These are phyloP conservation scores for Colletotrichum sp. DNA, from an alignment of 2,329 filamentous ascomycete genomes.

Conservation along the genomic window DNA sequence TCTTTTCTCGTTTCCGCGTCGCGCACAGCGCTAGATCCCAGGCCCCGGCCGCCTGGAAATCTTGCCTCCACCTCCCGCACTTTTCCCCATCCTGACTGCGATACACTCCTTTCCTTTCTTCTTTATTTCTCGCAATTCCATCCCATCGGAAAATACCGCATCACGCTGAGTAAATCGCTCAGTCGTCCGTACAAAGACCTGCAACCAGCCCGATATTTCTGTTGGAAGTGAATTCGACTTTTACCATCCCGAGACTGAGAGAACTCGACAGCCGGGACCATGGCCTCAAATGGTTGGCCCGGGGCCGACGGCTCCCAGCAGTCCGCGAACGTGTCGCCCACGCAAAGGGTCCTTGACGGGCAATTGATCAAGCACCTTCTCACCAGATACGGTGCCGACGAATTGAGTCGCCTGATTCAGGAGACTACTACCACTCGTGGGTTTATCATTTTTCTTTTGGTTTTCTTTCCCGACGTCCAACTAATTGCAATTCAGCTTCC, in stretches of 20 bases:
- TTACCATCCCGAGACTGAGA: background rate
- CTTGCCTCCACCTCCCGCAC: conserved; percentile 7
- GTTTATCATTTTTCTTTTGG: conserved; percentile 19
- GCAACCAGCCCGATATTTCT: background rate
- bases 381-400: conserved; percentile 36
- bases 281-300: conserved; percentile 33
- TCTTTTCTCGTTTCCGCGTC: conserved; percentile 1
- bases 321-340: conserved; percentile 16
- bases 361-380: conserved; percentile 40
- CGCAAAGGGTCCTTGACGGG: conserved; percentile 30
- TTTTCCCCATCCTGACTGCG: background rate
- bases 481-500: conserved; percentile 1
- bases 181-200: background rate
- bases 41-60: conserved; percentile 19
- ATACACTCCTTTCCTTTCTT: conserved; percentile 16
- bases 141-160: background rate
- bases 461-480: background rate
- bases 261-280: background rate
- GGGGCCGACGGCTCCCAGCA: conserved; percentile 33
- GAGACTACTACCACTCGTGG: conserved; percentile 34
- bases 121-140: background rate
- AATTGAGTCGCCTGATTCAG: conserved; percentile 35
- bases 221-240: background rate
- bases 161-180: background rate
- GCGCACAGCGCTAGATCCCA: conserved; percentile 19